Evolutionary conservation across 2,329 filamentous ascomycete species (phyloP), one percentile per base, ranked within the genome.

Genomic region (Scortechinia acanthostroma): DNA sequence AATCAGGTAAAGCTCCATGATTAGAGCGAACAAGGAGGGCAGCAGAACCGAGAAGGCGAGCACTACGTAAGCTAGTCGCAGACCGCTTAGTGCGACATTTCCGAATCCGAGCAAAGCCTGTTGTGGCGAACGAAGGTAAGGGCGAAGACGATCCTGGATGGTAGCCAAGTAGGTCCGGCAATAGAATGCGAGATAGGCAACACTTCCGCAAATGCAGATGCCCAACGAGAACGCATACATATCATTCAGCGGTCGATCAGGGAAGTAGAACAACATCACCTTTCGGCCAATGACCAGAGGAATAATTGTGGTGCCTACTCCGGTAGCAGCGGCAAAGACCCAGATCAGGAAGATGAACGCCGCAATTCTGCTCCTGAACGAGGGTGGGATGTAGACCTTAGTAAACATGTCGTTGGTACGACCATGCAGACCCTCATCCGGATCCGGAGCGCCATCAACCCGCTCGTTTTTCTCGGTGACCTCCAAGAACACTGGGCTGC

Each of bases 201-300:
- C 56, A 3, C 77, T 80, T 10, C 87, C 88, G 3, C 95, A 71
- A 21, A 89, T 70, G 58, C 94, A 95, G 33, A 95, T 76, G 14
- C 93, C 93, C 22, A 93, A 81, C 44, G 89, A 95, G 61, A 96
- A 95, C 13, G 93, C 91, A 56, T 98, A 97, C 21, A 98, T 86
- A 60, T 98, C 93, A 62, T 97, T 98, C 58, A 91, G 86, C 33
- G 78, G 78, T 49, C 86, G 75, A 1, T 72, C 65, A 3, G 89
- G 88, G 35, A 95, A 79, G 23, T 91, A 65, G 21, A 74, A 67
- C 42, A 82, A 80, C 58, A 96, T 87, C 49, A 97, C 73, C 47
- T 73, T 74, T 21, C 93, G 85, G 2, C 93, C 93, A 57, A 95
- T 80, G 4, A 95, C 72, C 3, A 98, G 75, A 0, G 93, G 94